These are phyloP conservation scores for Penicillium expansum DNA, from an alignment of 2,329 filamentous ascomycete species.

Conservation along the genomic window DNA sequence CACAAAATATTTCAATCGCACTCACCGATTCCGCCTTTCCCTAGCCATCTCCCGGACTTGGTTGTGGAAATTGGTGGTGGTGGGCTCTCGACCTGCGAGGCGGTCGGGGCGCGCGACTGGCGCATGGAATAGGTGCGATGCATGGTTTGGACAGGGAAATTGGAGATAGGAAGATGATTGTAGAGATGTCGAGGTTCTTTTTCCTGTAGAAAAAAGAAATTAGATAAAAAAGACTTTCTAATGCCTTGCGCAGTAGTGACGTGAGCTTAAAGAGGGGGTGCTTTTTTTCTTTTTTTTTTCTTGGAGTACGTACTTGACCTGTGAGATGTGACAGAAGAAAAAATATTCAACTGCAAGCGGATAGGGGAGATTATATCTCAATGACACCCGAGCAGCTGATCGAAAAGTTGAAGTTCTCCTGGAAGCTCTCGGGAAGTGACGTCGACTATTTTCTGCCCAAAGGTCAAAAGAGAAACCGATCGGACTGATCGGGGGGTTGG, in stretches of 20 bases:
- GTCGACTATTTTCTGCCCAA: constrained; percentile 11
- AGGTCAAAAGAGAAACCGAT: background rate
- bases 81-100: constrained; percentile 86
- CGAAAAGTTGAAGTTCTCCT: constrained; percentile 3
- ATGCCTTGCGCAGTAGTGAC: constrained; percentile 37
- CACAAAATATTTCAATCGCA: constrained; percentile 28
- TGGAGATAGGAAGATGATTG: background rate
- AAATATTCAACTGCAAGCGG: constrained; percentile 19
- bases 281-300: background rate
- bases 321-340: background rate
- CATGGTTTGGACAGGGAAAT: constrained; percentile 54
- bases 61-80: constrained; percentile 88
- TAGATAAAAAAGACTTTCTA: constrained; percentile 5
- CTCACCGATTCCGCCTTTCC: constrained; percentile 80
- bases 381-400: background rate
- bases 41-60: constrained; percentile 86
- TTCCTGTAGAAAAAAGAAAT: constrained; percentile 15
- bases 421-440: constrained; percentile 12
- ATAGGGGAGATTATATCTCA: constrained; percentile 1
- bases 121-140: constrained; percentile 99
- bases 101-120: constrained; percentile 92
- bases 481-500: background rate
- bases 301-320: constrained; percentile 1
- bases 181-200: constrained; percentile 1
- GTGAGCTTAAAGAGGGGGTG: constrained; percentile 20